Evolutionary conservation across 2,329 filamentous ascomycete species (phyloP), one percentile per base, ranked within the genome.

Genomic region (Colletotrichum abscissum): DNA sequence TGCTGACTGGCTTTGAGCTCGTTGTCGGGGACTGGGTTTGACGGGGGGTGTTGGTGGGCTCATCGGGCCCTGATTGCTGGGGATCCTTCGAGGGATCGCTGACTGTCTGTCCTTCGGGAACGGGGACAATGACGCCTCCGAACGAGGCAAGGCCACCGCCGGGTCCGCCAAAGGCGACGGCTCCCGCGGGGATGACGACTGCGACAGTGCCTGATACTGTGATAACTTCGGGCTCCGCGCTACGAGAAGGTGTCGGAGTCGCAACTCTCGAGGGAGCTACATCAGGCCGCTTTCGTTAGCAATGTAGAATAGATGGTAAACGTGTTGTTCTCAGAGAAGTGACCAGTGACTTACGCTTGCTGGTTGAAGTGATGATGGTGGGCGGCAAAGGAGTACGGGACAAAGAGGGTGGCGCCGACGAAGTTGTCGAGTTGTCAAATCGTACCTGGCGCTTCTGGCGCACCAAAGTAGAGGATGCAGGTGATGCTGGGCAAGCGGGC

Each of bases 21-120:
- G 54, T 58, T 42, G 35, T 42, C 5, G 52, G 63, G 30, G 63
- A 54, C 24, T n/a, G 63, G 33, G 35, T 42, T 19, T 56, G 52
- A 5, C 54, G 11, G 1, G 54, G 54, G 2, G 54, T 58, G 12
- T 11, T 66, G 5, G 63, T 46, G 4, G 63, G 63, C 11, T 19
- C 54, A 0, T 66, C 26, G 7, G 35, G 35, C 16, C 22, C 54
- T 2, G 63, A 58, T 4, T 54, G 54, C 4, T 46, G 38, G 19
- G 63, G 22, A 6, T 66, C 54, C 24, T 46, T 35, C 12, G 63
- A 58, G 19, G 63, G 63, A 7, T 58, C 63, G n/a, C 63, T 49
- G n/a, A 66, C 54, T 11, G 54, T 66, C 63, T 66, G 63, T 19
- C 63, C 54, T 58, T 58, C 63, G 11, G 63, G 54, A 3, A 66